phyloP scores from a whole-genome alignment of 2,329 filamentous ascomycete species.

The Cladosporium sphaerospermum region DNA sequence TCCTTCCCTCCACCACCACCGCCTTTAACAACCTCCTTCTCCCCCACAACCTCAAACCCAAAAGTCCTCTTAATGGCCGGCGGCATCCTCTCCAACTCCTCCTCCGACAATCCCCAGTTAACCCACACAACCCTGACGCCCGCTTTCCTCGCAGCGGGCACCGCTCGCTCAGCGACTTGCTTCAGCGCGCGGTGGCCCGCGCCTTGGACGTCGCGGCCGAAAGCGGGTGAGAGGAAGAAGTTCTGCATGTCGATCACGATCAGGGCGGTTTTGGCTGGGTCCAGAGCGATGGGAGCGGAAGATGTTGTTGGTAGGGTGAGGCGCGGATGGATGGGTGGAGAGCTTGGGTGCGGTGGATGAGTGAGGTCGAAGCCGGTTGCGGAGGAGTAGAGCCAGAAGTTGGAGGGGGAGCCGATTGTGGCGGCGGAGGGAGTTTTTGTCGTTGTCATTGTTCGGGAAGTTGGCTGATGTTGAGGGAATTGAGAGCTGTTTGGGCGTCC shows the following conservation, averaged over 20 bases:
- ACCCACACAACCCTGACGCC: slow-evolving; percentile 49
- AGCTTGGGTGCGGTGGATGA: slow-evolving; percentile 30
- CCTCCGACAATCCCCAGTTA: slow-evolving; percentile 53
- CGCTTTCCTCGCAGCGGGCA: slow-evolving; percentile 45
- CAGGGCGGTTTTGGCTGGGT: slow-evolving; percentile 30
- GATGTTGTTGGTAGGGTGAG: slow-evolving; percentile 18
- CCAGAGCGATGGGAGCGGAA: slow-evolving; percentile 26
- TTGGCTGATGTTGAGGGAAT: neutral
- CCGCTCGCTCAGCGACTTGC: slow-evolving; percentile 38
- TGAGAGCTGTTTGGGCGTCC: neutral
- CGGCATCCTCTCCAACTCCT: slow-evolving; percentile 46
- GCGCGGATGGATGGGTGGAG: slow-evolving; percentile 16
- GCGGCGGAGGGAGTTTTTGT: slow-evolving; percentile 28
- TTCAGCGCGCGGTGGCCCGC: slow-evolving; percentile 38
- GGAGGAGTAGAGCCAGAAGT: slow-evolving; percentile 42
- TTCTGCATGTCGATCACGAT: slow-evolving; percentile 32
- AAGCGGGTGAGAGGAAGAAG: slow-evolving; percentile 29
- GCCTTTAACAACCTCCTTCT: slow-evolving; percentile 11
- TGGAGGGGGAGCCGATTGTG: slow-evolving; percentile 36
- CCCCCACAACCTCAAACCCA: slow-evolving; percentile 31
- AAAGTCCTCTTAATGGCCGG: slow-evolving; percentile 46
- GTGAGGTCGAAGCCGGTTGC: slow-evolving; percentile 42
- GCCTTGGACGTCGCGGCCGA: slow-evolving; percentile 29
- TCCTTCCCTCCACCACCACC: slow-evolving; percentile 12
- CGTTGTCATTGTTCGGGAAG: neutral